Percentiles rank a stretch among this genome's conserved stretches.
These are phyloP conservation scores for Coemansia sp. DNA, from an alignment of 371 early-diverging fungal species.

Conservation along the genomic window DNA sequence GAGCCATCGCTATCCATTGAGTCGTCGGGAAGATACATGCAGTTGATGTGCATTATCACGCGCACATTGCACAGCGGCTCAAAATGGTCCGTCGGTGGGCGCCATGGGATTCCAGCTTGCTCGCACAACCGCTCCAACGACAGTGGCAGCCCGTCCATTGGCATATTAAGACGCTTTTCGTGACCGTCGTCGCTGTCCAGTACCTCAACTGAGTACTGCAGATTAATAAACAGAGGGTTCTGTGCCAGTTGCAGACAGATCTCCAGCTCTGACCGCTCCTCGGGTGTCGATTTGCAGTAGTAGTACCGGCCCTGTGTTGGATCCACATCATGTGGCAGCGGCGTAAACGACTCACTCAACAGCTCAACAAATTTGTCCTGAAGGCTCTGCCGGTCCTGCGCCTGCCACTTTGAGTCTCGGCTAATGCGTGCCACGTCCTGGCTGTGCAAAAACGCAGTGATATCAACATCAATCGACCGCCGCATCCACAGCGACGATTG, in stretches of 20 bases:
- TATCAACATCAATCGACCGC: conserved; percentile 45
- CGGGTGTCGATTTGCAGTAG: conserved; percentile 33
- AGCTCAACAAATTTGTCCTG: conserved; percentile 33
- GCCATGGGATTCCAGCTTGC: conserved; percentile 46
- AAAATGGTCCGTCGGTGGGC: conserved; percentile 49
- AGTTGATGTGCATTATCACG: conserved; percentile 48
- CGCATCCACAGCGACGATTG: conserved; percentile 40
- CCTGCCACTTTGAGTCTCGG: conserved; percentile 36
- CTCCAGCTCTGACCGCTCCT: conserved; percentile 34
- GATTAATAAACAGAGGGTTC: conserved; percentile 43
- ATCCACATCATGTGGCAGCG: conserved; percentile 25
- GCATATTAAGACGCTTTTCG: conserved; percentile 41
- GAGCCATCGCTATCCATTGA: background rate
- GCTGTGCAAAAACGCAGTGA: conserved; percentile 52
- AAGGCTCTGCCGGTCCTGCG: conserved; percentile 28
- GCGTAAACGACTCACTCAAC: conserved; percentile 38
- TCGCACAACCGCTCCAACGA: conserved; percentile 46
- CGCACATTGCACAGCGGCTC: conserved; percentile 45
- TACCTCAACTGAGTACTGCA: conserved; percentile 46
- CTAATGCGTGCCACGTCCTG: conserved; percentile 46
- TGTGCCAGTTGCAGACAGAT: conserved; percentile 41
- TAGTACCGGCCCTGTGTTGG: conserved; percentile 39
- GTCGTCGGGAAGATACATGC: conserved; percentile 38
- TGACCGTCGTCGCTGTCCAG: conserved; percentile 19
- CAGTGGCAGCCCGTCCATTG: conserved; percentile 31